Evolutionary conservation across 1,284 basidiomycete genomes (phyloP), one percentile per base, ranked within the genome.

Genomic region (Marasmius oreades): DNA sequence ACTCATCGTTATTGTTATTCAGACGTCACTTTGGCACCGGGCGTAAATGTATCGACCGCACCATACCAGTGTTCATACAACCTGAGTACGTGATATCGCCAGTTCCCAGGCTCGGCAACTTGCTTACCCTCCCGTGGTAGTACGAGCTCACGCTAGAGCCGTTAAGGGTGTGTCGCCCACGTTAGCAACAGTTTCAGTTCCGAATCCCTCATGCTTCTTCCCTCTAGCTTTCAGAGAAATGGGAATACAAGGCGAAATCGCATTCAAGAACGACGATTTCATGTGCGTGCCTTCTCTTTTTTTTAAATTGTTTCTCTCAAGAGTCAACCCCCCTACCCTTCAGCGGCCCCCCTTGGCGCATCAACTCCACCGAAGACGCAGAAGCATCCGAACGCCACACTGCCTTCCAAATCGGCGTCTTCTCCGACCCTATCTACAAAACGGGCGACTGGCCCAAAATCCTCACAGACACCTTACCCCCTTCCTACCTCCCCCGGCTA

Each of bases 401-500:
- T 10, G 74, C 77, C 6, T 78, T 80, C 66, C 71, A 69, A 12
- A 74, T 80, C 52, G 77, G 77, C 8, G 66, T 68, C 7, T 79
- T 78, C 58, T 71, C 76, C 20, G 70, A 78, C 52, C 76, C 77
- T 12, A 60, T 76, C 0, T 80, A 75, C 60, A 74, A 63, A 5
- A 75, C 74, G 0, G 78, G 78, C 5, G 76, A 80, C 57, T 80
- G 77, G 77, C 77, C 77, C 1, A 67, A 70, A 31, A 69, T 77
- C 33, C 70, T 79, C 68, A 77, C 69, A 23, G 74, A 79, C 36
- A 76, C 72, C 1, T 63, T 79, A 1, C 71, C 76, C 3, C 70
- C 73, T 10, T 70, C 70, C 0, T 73, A 69, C 55, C 68, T 80
- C 14, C 77, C 77, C 3, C 69, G 77, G 0, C 75, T 80, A 59